Evolutionary conservation across 2,329 filamentous ascomycete species (phyloP).

Genomic region (Macrophomina tecta): DNA sequence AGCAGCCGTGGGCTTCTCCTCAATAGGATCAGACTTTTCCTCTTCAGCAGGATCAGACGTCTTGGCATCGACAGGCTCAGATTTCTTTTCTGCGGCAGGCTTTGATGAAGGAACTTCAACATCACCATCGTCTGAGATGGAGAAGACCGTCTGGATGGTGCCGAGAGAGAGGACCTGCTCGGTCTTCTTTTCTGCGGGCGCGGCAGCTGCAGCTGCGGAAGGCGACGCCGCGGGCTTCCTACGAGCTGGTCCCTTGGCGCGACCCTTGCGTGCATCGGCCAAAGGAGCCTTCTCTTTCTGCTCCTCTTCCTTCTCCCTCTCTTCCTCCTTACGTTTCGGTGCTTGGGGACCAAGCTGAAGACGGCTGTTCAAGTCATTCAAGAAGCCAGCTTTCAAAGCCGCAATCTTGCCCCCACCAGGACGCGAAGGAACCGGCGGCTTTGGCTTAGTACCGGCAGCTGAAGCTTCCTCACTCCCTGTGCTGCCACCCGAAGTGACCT

Average conservation of each 20-base stretch:
- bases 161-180: slow-evolving; percentile 3
- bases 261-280: slow-evolving; percentile 84
- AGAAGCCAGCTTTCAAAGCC: slow-evolving; percentile 86
- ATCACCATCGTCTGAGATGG: slow-evolving; percentile 42
- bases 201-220: slow-evolving; percentile 45
- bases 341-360: slow-evolving; percentile 84
- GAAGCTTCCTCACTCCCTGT: slow-evolving; percentile 45
- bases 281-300: slow-evolving; percentile 78
- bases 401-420: slow-evolving; percentile 87
- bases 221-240: slow-evolving; percentile 64
- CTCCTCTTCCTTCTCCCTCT: slow-evolving; percentile 56
- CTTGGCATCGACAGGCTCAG: background rate
- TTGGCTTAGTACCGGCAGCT: slow-evolving; percentile 66
- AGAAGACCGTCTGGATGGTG: slow-evolving; percentile 38
- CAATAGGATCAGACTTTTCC: slow-evolving; percentile 1
- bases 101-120: slow-evolving; percentile 37
- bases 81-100: background rate
- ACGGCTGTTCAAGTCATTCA: slow-evolving; percentile 90
- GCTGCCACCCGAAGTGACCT: slow-evolving; percentile 38
- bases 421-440: slow-evolving; percentile 80
- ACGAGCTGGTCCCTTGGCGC: slow-evolving; percentile 85
- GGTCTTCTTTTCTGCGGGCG: background rate
- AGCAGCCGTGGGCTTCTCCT: background rate
- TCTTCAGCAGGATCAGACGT: background rate
- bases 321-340: slow-evolving; percentile 75